phyloP scores from a whole-genome alignment of 495 filamentous ascomycete genomes.

The Aspergillus baeticus region DNA sequence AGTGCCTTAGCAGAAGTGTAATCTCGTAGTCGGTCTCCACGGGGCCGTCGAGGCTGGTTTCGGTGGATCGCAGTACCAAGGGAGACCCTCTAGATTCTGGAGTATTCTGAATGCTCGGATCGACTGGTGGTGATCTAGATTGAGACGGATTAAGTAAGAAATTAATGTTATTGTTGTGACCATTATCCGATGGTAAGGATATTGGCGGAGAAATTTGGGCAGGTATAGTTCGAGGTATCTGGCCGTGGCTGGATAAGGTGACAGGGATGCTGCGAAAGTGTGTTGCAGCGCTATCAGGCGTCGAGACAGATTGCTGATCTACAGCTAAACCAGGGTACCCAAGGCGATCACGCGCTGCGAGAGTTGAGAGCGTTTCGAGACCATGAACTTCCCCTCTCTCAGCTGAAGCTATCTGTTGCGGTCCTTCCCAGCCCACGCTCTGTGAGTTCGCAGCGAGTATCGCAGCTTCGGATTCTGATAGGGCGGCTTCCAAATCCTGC shows the following conservation, averaged over 20 bases:
- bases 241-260: slow-evolving; percentile 32
- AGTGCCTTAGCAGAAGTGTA: slow-evolving; percentile 61
- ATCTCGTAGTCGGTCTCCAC: slow-evolving; percentile 55
- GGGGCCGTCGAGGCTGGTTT: slow-evolving; percentile 23
- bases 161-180: slow-evolving; percentile 52
- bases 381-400: slow-evolving; percentile 45
- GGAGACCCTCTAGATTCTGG: slow-evolving; percentile 31
- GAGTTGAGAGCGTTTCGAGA: slow-evolving; percentile 56
- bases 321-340: slow-evolving; percentile 28
- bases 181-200: slow-evolving; percentile 38
- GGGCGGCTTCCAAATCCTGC: slow-evolving; percentile 47
- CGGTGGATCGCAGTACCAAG: slow-evolving; percentile 25
- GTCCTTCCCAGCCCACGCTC: slow-evolving; percentile 30
- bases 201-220: slow-evolving; percentile 38
- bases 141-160: slow-evolving; percentile 58
- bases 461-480: slow-evolving; percentile 31
- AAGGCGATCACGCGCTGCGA: slow-evolving; percentile 52
- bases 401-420: slow-evolving; percentile 8
- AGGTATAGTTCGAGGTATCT: slow-evolving; percentile 31
- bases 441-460: slow-evolving; percentile 33
- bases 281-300: slow-evolving; percentile 13
- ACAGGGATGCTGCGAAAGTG: slow-evolving; percentile 19
- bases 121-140: slow-evolving; percentile 46
- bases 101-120: slow-evolving; percentile 40
- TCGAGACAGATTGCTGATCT: slow-evolving; percentile 21